Conservation (phyloP, 2,329 filamentous ascomycete genomes). For the Alternaria ventricosa region DNA sequence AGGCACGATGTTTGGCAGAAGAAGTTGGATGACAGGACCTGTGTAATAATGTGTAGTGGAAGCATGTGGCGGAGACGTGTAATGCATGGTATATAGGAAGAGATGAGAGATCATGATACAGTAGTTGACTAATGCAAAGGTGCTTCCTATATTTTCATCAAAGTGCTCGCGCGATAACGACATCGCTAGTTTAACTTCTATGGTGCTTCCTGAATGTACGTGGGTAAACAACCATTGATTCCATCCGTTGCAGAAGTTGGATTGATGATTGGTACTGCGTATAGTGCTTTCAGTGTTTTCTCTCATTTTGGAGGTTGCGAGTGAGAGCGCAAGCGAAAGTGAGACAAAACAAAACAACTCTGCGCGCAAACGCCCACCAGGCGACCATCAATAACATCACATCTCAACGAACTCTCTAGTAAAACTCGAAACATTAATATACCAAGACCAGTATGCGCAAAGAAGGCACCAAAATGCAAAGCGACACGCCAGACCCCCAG, state of each 20-base stretch:
- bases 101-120: not conserved
- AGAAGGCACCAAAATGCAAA: not conserved
- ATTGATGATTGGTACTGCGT: not conserved
- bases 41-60: not conserved
- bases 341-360: not conserved
- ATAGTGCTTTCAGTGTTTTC: not conserved
- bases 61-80: not conserved
- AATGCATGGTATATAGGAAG: not conserved
- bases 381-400: not conserved
- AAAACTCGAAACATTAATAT: not conserved
- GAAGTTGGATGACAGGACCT: rapidly evolving
- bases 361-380: not conserved
- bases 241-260: not conserved
- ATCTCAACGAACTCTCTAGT: not conserved
- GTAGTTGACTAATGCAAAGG: not conserved
- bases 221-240: not conserved
- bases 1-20: not conserved
- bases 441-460: not conserved
- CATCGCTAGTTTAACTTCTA: not conserved
- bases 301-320: not conserved
- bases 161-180: not conserved
- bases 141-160: not conserved
- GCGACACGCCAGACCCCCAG: not conserved
- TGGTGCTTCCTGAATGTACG: not conserved
- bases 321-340: not conserved